Base-by-base conservation (phyloP, 805 yeast genomes). In the Nadsonia fulvescens region DNA sequence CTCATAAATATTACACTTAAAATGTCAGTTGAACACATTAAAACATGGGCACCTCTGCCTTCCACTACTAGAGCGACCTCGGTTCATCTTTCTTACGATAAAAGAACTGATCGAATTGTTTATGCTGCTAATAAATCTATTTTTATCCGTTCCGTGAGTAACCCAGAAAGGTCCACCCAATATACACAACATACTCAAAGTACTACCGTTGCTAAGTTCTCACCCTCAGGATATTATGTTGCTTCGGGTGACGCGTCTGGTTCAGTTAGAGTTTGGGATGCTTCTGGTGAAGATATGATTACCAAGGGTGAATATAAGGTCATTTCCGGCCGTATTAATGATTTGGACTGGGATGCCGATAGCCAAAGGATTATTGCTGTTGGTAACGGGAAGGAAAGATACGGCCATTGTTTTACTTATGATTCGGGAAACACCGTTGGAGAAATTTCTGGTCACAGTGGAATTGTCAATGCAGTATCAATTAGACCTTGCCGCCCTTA, bases 391-490 rank as follows among this genome's bases (percentile, higher is more conserved):
- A 74, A 74, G 37, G 94, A 82, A 39, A 64, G 76, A 33, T 83
- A 67, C 44, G 98, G 96, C 5, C 93, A 76, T 38, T 82, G 91
- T 36, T 79, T 86, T 47, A 69, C 93, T 5, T 76, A 75, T 65
- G 99, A 89, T 44, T 66, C 93, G 1, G 98, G 98, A 33, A 89
- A 89, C 51, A 69, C 94, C n/a, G 70, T 89, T 22, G 99, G 98
- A 29, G 96, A 89, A 45, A 73, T 86, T 40, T 70, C 82, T 25
- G 98, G 98, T 13, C 98, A 89, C 46, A 63, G 86, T 10, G 71
- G 79, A 14, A 67, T 65, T 24, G 68, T 86, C 43, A 81, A 77
- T 43, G 79, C 89, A 0, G 93, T 82, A 12, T 68, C 75, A 31
- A 73, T 86, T 37, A 73, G 75, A 43, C 81, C 83, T 12, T 66